Conservation (phyloP, 2,329 filamentous ascomycete species). For the Pezicula carpinea region DNA sequence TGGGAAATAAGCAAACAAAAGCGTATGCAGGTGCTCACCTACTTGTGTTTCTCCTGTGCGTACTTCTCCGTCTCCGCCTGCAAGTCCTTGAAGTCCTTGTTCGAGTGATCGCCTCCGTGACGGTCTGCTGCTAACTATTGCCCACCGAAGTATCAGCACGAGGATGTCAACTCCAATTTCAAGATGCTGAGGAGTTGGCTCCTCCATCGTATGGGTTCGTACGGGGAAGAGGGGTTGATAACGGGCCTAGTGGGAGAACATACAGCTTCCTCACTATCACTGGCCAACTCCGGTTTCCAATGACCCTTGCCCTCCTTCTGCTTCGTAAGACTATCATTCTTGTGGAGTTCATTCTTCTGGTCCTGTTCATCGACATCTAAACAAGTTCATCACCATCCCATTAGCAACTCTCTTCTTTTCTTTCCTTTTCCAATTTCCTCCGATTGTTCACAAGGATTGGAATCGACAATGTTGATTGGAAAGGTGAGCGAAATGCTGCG, state of each 20-base stretch:
- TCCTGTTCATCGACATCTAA: conserved; percentile 26
- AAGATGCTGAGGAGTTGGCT: no score
- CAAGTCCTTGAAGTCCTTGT: conserved; percentile 50
- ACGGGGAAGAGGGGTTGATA: neutral
- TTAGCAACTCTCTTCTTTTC: neutral
- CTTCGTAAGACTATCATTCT: conserved; percentile 59
- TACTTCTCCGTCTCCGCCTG: conserved; percentile 50
- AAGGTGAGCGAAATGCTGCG: neutral
- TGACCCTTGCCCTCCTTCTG: conserved; percentile 64
- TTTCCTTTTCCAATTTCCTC: neutral
- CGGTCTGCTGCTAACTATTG: conserved; percentile 22
- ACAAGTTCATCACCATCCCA: neutral
- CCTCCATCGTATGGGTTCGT: no score
- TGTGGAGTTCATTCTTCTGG: conserved; percentile 49
- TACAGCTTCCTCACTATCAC: conserved; percentile 73
- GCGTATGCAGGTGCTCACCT: conserved; percentile 9
- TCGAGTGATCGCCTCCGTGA: conserved; percentile 5
- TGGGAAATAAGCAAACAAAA: conserved; percentile 2
- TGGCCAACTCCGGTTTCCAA: conserved; percentile 75
- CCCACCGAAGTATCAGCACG: neutral
- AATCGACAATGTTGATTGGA: no score
- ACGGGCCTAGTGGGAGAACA: conserved; percentile 20
- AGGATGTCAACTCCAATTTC: neutral
- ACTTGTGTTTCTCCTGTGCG: conserved; percentile 32
- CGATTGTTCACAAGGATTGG: neutral